phyloP scores from a whole-genome alignment of 371 early-diverging fungal species.

The Mucor ambiguus region DNA sequence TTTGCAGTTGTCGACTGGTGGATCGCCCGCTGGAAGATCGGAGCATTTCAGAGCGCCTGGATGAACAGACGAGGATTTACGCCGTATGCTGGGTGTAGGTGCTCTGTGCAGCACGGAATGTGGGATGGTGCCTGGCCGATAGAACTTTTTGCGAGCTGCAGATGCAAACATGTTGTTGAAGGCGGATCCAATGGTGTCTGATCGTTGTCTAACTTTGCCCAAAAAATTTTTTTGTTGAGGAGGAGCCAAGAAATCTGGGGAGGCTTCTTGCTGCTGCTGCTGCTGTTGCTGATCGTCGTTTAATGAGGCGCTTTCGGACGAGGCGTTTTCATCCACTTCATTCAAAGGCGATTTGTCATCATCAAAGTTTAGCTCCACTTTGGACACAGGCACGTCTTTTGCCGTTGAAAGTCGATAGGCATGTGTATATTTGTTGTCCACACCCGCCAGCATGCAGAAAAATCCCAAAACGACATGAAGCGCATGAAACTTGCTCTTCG shows the following conservation, averaged over 20 bases:
- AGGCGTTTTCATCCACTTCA: conserved; percentile 11
- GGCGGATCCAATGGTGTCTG: conserved; percentile 39
- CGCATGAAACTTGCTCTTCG: conserved; percentile 27
- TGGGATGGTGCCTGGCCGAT: conserved; percentile 43
- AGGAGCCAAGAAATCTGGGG: conserved; percentile 2
- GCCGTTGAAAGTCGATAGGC: conserved; percentile 26
- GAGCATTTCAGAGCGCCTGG: conserved; percentile 30
- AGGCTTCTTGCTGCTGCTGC: conserved; percentile 3
- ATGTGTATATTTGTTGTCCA: conserved; percentile 26
- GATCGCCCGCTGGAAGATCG: conserved; percentile 30
- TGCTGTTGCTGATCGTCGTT: not conserved
- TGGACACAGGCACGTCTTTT: conserved; percentile 10
- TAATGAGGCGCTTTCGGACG: not conserved
- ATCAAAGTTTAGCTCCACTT: conserved; percentile 12
- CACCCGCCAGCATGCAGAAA: conserved; percentile 32
- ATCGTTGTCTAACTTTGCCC: conserved; percentile 23
- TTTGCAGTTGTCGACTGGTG: conserved; percentile 30
- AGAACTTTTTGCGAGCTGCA: conserved; percentile 26
- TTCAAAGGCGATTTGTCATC: conserved; percentile 17
- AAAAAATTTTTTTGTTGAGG: conserved; percentile 2
- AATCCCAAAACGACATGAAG: conserved; percentile 35
- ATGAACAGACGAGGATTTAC: conserved; percentile 30
- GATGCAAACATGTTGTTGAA: conserved; percentile 30
- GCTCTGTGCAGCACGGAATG: conserved; percentile 48
- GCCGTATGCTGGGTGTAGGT: conserved; percentile 20